Evolutionary conservation across 2,329 filamentous ascomycete genomes (phyloP), one percentile per base, ranked within the genome.

Genomic region (Daldinia sp.): DNA sequence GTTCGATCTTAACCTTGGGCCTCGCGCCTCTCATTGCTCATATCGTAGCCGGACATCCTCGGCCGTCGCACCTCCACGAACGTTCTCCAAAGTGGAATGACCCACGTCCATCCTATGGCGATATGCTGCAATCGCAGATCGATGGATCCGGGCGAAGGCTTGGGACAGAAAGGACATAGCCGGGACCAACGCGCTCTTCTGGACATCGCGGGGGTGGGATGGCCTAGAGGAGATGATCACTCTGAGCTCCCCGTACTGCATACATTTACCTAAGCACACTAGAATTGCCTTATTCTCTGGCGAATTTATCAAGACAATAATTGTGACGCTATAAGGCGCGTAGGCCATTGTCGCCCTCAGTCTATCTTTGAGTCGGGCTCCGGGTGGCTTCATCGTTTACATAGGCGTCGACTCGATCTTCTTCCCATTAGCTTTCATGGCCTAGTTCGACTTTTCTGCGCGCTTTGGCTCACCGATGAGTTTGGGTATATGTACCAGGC

Each of bases 91-190:
- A 29, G 17, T 77, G 74, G 76, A 69, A 73, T 58, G 73, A 77
- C 76, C 76, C 0, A 78, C 74, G 3, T 75, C 76, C 0, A 78
- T 79, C 9, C 30, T 77, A 13, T 78, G 76, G 73, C 73, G 75
- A 0, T 50, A 51, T 39, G 72, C 72, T 7, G 72, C 72, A 15
- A 77, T 78, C 45, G 39, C 69, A 0, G 76, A 77, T 54, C 69
- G 77, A 3, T 72, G 76, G 9, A 63, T 76, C 8, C 68, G 76
- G 8, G 67, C 74, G 1, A 69, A 55, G 1, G 13, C 41, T 0
- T 78, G 76, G 76, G 70, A 52, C 29, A 32, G 43, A 1, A 25
- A 50, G 5, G 68, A 74, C n/a, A 64, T 77, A 52, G 74, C 74
- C 2, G 73, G 76, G 2, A 72, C 49, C 35, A 77, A 77, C 54